Base-by-base conservation (phyloP, 257 asterid genomes). In the Fraxinus pennsylvanica region DNA sequence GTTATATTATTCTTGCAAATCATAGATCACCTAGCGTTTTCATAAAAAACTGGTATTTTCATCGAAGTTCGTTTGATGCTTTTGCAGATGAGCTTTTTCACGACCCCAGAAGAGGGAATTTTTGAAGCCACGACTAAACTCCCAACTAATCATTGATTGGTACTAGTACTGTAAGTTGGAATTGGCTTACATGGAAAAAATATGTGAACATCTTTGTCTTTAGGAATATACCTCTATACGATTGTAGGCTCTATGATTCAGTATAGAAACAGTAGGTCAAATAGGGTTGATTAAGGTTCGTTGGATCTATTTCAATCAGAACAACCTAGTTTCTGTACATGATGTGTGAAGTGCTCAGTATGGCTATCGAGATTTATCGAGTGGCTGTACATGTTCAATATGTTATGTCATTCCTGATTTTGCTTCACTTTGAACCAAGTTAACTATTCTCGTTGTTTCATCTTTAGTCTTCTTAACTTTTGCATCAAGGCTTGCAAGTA, bases 51-150 rank as follows among this genome's bases (percentile, higher is more conserved):
- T 22, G 73, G 52, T 70, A 35, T 76, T 71, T 52, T 52, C 9
- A 45, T 52, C 22, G 19, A 17, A 15, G 21, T 8, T 57, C 36
- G 78, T 79, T 75, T 66, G 68, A 61, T 85, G 38, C 78, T 79
- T 57, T 33, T 77, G 39, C 92, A 88, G 92, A 83, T 66, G 89
- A 86, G 52, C 83, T 88, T 73, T 81, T 88, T 52, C 77, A 89
- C 52, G 87, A 81, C 41, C 77, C 84, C 1, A 77, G 85, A 52
- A 80, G 92, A 75, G 85, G 71, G 32, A 68, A 74, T 69, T 84
- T 74, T 78, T 83, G 78, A 73, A 78, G 84, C 81, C 65, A 36
- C 22, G 69, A 52, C 66, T 43, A 70, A 69, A 73, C 63, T 54
- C 50, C 67, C 29, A 38, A 21, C 71, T 61, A 45, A 47, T 50